A percentile compares a stretch with the other conserved stretches of the same genome.
Evolutionary conservation across 768 basidiomycete genomes (phyloP).

Genomic region (Boletus insuetus): DNA sequence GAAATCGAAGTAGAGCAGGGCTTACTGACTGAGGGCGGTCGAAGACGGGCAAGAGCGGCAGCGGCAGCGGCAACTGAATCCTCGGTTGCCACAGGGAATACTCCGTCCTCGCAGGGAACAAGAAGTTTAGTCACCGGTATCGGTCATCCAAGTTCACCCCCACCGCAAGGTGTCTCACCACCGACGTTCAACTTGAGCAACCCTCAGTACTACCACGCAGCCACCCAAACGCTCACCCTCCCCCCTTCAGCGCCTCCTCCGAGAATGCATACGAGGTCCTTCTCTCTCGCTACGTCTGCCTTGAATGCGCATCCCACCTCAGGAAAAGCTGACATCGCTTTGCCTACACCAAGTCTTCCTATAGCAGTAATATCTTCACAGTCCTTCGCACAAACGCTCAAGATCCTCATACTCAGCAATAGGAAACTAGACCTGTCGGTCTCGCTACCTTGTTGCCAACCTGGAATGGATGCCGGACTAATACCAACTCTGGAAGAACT

Average conservation of each 20-base stretch:
- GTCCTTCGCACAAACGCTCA: conserved; percentile 58
- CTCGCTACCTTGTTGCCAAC: conserved; percentile 42
- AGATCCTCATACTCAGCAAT: conserved; percentile 56
- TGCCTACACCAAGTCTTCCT: conserved; percentile 69
- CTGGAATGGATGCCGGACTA: conserved; percentile 35
- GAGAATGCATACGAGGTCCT: conserved; percentile 54
- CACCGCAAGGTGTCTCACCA: conserved; percentile 22
- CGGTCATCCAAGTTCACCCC: conserved; percentile 26
- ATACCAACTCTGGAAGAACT: conserved; percentile 75
- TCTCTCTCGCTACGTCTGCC: conserved; percentile 47
- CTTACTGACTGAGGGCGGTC: conserved; percentile 70
- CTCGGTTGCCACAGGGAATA: conserved; percentile 11
- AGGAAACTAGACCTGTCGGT: conserved; percentile 68
- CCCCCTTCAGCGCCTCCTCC: conserved; percentile 58
- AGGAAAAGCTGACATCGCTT: conserved; percentile 42
- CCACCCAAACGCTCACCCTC: conserved; percentile 58
- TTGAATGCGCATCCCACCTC: conserved; percentile 1
- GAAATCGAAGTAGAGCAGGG: conserved; percentile 79
- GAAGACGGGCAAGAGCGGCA: conserved; percentile 55
- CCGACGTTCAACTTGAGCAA: conserved; percentile 38
- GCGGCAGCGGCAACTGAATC: conserved; percentile 41
- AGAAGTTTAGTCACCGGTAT: conserved; percentile 15
- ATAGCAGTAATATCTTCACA: conserved; percentile 59
- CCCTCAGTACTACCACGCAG: conserved; percentile 57
- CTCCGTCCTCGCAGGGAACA: conserved; percentile 16